Base-by-base conservation (phyloP, 2,329 filamentous ascomycete genomes). In the Aspergillus ruber region DNA sequence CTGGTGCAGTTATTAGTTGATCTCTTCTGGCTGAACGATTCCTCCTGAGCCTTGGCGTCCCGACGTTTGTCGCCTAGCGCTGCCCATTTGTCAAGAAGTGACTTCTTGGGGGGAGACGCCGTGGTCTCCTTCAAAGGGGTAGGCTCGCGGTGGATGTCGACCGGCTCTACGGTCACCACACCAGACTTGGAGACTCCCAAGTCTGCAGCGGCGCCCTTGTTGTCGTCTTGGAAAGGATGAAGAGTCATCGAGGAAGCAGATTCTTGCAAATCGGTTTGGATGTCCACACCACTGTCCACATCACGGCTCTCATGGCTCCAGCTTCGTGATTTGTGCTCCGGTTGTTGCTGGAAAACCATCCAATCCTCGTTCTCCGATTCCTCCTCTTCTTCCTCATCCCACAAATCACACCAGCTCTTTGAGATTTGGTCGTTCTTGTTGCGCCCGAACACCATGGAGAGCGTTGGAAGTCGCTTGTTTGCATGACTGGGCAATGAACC, bases 371-470 rank as follows among this genome's bases (percentile, higher is more conserved):
- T 81, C 59, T 85, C 80, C 32, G 78, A 75, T 61, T 60, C 40
- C 35, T n/a, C n/a, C 17, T 57, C 55, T 38, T 93, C 90, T 46
- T 97, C 91, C 67, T 97, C 91, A 50, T 97, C 91, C 85, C 90
- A 96, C 68, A 97, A 83, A 67, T 98, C 93, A 62, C 90, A 95
- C 93, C 93, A 98, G 76, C 93, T 97, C 84, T 97, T 97, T 48
- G 93, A 95, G 42, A 94, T 88, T 42, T 80, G 75, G 41, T 91
- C 86, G 53, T 82, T 80, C 65, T 86, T 83, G 32, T 65, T 64
- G 62, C 83, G 83, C 44, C 87, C 88, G 64, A 95, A 91, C 44
- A 91, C 81, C 63, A 85, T 81, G 4, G 87, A 83, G 77, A 91
- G 84, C 51, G 87, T 84, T 46, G 81, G 76, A 57, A 84, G 74